Conservation (phyloP, 805 yeast genomes). For the Cyberlindnera bimundalis region DNA sequence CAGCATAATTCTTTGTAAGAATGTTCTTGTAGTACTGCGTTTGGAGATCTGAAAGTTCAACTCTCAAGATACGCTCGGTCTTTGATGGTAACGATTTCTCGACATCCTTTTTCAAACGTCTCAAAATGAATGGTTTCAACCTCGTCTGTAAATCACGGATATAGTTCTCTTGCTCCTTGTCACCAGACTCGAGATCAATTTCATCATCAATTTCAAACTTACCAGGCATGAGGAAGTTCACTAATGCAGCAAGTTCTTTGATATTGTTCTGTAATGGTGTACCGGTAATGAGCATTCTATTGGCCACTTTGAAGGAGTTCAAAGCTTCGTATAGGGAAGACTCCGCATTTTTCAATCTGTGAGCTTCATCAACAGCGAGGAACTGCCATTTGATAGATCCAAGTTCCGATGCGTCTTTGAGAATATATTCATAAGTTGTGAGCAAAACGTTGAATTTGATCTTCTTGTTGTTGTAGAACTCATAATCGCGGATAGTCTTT, state of each 20-base stretch:
- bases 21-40: constrained; percentile 94
- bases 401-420: constrained; percentile 80
- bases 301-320: constrained; percentile 74
- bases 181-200: constrained; percentile 82
- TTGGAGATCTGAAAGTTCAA: constrained; percentile 91
- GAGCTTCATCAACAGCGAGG: constrained; percentile 98
- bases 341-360: constrained; percentile 90
- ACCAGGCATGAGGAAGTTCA: constrained; percentile 96
- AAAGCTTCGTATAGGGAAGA: constrained; percentile 89
- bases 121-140: constrained; percentile 86
- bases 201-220: constrained; percentile 86
- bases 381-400: constrained; percentile 92
- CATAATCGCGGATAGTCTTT: constrained; percentile 75
- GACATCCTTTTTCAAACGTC: constrained; percentile 95
- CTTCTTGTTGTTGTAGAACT: constrained; percentile 71
- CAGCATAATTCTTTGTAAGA: constrained; percentile 86
- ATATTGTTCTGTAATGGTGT: constrained; percentile 96
- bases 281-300: constrained; percentile 90
- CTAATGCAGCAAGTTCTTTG: constrained; percentile 91
- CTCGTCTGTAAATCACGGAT: constrained; percentile 81
- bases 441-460: constrained; percentile 87
- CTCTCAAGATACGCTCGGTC: constrained; percentile 91
- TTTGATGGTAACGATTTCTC: constrained; percentile 96
- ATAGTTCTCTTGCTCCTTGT: constrained; percentile 73
- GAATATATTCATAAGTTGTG: constrained; percentile 94